Evolutionary conservation across 2,329 filamentous ascomycete species (phyloP), one percentile per base, ranked within the genome.

Genomic region (Epicoccum nigrum): DNA sequence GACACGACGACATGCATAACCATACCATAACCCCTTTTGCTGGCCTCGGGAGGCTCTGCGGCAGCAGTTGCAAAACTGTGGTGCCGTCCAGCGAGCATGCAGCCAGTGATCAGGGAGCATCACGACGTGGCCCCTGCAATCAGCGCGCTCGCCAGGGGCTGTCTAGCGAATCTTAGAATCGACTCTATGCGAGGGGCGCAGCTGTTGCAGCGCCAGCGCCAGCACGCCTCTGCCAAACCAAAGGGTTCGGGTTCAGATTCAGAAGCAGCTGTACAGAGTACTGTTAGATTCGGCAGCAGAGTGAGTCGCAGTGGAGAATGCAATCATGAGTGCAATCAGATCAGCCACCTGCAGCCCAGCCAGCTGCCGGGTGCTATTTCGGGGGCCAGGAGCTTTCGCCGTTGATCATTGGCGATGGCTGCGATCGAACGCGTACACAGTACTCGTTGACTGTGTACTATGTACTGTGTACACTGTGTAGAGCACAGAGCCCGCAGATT

Each of bases 1-100:
- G 45, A 45, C 46, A 46, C 52, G 46, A 54, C 54, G 45, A 55
- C 54, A 58, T 49, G 56, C 58, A 59, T 56, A 46, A 51, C 58
- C 58, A 60, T 51, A 58, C 55, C 58, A 59, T 56, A 46, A 51
- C 58, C 58, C 62, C 52, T 59, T 57, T 60, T 52, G 49, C 55
- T 40, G 54, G 58, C 53, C 52, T 45, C 53, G 35, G 38, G 49
- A 52, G 49, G 49, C 49, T 52, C 49, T 52, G 49, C 49, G 49
- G 43, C 35, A 42, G 27, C 31, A 33, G 45, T 40, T 28, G 31
- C 58, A 48, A 51, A 28, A 46, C 39, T 27, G 41, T 41, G 48
- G 40, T 42, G 35, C 47, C 42, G 17, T 45, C 25, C 28, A 46
- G 47, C 40, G 31, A 54, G 58, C 48, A 19, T 45, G 25, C 28